Percentiles rank a stretch among this genome's conserved stretches.
phyloP scores from a whole-genome alignment of 2,329 filamentous ascomycete species.

The Grosmannia clavigera region DNA sequence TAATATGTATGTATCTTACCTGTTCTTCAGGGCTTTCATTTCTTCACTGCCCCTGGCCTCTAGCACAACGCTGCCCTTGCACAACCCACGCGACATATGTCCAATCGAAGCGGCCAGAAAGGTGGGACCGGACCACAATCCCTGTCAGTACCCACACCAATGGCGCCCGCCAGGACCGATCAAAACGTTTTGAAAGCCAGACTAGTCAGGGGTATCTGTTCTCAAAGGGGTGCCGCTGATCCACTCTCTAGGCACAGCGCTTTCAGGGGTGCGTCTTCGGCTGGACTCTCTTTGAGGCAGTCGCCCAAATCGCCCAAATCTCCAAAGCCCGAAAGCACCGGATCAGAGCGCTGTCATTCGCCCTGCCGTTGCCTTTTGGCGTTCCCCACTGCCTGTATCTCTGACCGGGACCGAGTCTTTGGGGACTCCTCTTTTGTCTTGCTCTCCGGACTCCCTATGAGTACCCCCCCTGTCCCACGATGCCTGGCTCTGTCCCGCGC shows the following conservation, averaged over 20 bases:
- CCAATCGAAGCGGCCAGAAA: conserved; percentile 3
- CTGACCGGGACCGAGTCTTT: background rate
- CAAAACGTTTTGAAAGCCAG: conserved; percentile 8
- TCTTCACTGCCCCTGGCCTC: background rate
- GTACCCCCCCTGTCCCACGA: conserved; percentile 4
- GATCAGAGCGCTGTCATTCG: background rate
- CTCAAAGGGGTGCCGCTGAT: background rate
- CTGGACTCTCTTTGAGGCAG: background rate
- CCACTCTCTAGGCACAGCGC: background rate
- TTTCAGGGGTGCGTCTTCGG: background rate
- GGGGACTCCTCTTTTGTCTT: background rate
- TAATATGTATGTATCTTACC: too few species aligned
- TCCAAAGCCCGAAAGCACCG: background rate
- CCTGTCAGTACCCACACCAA: conserved; percentile 5
- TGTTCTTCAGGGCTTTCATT: background rate
- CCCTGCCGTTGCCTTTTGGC: background rate
- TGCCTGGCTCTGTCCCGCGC: conserved; percentile 5
- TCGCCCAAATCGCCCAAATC: background rate
- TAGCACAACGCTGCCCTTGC: background rate
- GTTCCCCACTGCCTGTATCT: background rate
- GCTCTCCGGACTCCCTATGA: background rate
- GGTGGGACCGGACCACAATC: background rate
- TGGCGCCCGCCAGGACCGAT: conserved; percentile 7
- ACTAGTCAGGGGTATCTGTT: background rate
- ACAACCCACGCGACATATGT: background rate